A percentile compares a stretch with the other conserved stretches of the same genome.
Evolutionary conservation across 495 filamentous ascomycete genomes (phyloP).

Genomic region (Clavariopsis aquatica): DNA sequence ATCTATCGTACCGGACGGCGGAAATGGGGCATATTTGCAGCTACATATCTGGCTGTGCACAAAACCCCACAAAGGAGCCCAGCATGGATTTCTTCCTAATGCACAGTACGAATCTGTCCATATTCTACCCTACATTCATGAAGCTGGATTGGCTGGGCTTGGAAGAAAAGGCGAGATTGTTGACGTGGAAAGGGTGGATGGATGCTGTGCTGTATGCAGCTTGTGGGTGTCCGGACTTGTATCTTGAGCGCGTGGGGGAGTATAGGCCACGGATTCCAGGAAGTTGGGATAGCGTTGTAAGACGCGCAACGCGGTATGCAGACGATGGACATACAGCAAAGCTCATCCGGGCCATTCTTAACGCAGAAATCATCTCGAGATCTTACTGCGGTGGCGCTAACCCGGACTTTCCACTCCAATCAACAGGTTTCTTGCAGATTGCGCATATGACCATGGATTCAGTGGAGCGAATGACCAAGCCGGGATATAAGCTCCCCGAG

Average conservation of each 20-base stretch:
- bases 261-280: background rate
- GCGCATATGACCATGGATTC: conserved; percentile 13
- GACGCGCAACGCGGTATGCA: background rate
- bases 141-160: conserved; percentile 6
- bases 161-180: conserved; percentile 1
- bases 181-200: conserved; percentile 9
- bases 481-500: background rate
- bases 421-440: conserved; percentile 7
- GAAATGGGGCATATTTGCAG: background rate
- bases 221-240: conserved; percentile 4
- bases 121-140: conserved; percentile 8
- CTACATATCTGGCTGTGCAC: background rate
- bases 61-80: background rate
- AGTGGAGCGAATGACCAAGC: conserved; percentile 1
- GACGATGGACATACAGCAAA: conserved; percentile 13
- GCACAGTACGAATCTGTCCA: background rate
- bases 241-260: background rate
- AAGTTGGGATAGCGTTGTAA: background rate
- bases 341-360: conserved; percentile 7
- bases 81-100: conserved; percentile 6
- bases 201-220: conserved; percentile 7
- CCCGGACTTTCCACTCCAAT: background rate
- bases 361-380: background rate
- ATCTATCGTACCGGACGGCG: background rate
- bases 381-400: background rate